Evolutionary conservation across 2,329 filamentous ascomycete species (phyloP), one percentile per base, ranked within the genome.

Genomic region (Leptographium galeiforme): DNA sequence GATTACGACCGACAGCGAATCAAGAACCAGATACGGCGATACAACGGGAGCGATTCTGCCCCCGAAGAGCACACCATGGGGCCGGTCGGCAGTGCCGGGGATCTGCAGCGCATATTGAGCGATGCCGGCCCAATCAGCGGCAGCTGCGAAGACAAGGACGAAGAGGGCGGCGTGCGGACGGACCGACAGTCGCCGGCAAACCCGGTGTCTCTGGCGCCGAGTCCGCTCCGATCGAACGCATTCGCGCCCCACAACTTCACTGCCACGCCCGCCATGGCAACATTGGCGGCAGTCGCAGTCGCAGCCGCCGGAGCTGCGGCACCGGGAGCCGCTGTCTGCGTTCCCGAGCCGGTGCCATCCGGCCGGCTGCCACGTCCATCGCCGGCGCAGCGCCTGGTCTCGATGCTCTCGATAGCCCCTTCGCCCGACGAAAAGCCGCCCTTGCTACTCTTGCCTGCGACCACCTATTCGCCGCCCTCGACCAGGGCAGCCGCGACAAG

Each of bases 1-100:
- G 74, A 74, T 63, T 72, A 70, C 58, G 73, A 71, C 61, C 71
- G 65, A 61, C 74, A 68, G 53, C 66, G 68, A 56, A 60, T 67
- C 18, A 69, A 69, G 59, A 70, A 74, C 50, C 68, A 69, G 51
- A 72, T 76, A 48, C 67, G 71, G 69, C 50, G 61, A 1, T 59
- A 56, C 16, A 57, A 57, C 13, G 58, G 58, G 25, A 55, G 58
- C 44, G 58, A 62, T 13, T 57, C 61, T 51, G 63, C 67, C 47
- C 65, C 63, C 47, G 63, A 65, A 51, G 63, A 59, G 47, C 66
- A 70, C 45, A 64, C 68, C 33, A 63, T 67, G 58, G 63, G 68
- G 36, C 64, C 67, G 4, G 47, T 57, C 58, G 59, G 13, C 60
- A 64, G 45, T 57, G 60, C 47, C 57, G 60, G 46, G 4, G 54